Base-by-base conservation (phyloP, 2,329 filamentous ascomycete species). In the Ceratocystis destructans region DNA sequence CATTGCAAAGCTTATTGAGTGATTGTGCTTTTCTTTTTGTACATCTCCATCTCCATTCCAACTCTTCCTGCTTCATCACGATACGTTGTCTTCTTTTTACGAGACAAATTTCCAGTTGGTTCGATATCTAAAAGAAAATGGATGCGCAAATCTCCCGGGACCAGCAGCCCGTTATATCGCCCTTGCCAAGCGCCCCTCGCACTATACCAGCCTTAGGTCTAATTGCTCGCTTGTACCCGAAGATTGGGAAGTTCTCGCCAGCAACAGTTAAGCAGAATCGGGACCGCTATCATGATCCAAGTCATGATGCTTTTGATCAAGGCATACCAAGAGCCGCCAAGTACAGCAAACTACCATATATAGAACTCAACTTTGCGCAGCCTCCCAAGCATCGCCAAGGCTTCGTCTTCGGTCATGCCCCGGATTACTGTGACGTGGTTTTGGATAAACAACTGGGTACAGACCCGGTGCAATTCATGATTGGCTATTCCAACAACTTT, bases 341-440 rank as follows among this genome's bases (percentile, higher is more conserved):
- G 53, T 65, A 65, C 37, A 20, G 10, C 0, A 6, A 37, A 12
- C 50, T 65, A 12, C 50, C 64, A n/a, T 65, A 61, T 33, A 8
- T 65, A 15, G 50, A 65, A 17, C 25, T 65, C 12, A 59, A 53
- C 25, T 65, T 65, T 28, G 20, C 20, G 10, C 33, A 65, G 15
- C 64, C 64, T 4, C 64, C 64, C 37, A 57, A 59, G 15, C 25
- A 65, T 28, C 53, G 53, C 55, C 64, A 65, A 7, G 64, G 64
- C 22, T 65, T 65, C 41, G 31, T 46, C 6, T 65, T 65, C 28
- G 64, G 64, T n/a, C 28, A 61, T 5, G 57, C 28, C 5, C 53
- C 22, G 17, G 22, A 57, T 6, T 5, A 12, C 25, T 65, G 64
- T 25, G 64, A 65, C 15, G 53, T 65, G 15, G 53, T 65, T 10